Evolutionary conservation across 495 filamentous ascomycete species (phyloP).

Genomic region (Pyronema omphalodes): DNA sequence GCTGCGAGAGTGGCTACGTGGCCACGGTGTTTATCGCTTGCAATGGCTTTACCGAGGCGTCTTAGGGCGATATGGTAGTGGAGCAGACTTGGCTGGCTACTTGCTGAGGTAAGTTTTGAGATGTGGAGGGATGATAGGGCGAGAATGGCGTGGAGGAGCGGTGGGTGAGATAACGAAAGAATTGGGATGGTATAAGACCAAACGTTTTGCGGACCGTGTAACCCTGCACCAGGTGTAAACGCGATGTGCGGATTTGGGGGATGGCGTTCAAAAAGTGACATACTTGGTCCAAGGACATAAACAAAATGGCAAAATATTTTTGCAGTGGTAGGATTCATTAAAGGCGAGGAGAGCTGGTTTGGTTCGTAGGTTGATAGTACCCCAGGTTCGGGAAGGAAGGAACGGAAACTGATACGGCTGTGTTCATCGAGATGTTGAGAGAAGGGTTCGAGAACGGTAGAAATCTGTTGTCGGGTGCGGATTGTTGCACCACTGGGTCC

Average conservation of each 20-base stretch:
- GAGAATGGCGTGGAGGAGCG: constrained; percentile 78
- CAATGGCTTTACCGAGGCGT: constrained; percentile 54
- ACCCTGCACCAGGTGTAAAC: constrained; percentile 19
- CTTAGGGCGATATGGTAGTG: constrained; percentile 81
- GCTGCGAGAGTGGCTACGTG: constrained; percentile 72
- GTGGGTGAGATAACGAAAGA: constrained; percentile 64
- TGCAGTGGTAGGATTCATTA: constrained; percentile 67
- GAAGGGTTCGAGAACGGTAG: constrained; percentile 15
- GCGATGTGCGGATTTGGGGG: constrained; percentile 44
- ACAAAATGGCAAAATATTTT: constrained; percentile 87
- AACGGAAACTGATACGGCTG: constrained; percentile 40
- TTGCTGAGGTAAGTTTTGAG: constrained; percentile 53
- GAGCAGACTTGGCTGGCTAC: constrained; percentile 61
- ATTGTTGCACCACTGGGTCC: constrained; percentile 25
- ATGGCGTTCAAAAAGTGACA: constrained; percentile 78
- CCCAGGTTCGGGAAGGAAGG: constrained; percentile 46
- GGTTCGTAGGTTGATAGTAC: constrained; percentile 65
- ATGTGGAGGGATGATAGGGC: constrained; percentile 80
- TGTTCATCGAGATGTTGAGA: constrained; percentile 21
- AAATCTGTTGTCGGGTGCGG: constrained; percentile 21
- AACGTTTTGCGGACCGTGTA: constrained; percentile 23
- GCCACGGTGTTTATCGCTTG: constrained; percentile 48
- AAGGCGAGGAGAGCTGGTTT: constrained; percentile 53
- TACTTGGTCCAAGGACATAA: constrained; percentile 65
- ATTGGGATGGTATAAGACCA: constrained; percentile 58